Evolutionary conservation across 176 grass and related monocot genomes (phyloP), one percentile per base, ranked within the genome.

Genomic region (Phyllostachys edulis): DNA sequence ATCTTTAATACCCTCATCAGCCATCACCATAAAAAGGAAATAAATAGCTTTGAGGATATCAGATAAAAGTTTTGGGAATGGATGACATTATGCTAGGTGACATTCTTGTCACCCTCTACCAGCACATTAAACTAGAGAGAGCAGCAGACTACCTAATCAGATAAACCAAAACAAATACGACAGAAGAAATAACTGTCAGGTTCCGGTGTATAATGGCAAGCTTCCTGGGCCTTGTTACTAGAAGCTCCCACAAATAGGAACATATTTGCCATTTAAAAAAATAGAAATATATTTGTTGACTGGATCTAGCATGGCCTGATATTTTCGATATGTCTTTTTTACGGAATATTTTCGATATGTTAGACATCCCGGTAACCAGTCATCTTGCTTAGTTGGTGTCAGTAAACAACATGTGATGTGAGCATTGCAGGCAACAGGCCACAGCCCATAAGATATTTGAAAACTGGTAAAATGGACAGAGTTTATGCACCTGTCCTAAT

Each of bases 71-170:
- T 40, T 51, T n/a, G 27, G 26, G 2, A 20, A 64, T 32, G 54
- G 21, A 23, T 44, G 52, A 71, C 16, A 5, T 49, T 15, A 13
- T 10, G 77, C 7, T 45, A 39, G 34, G 78, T 77, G 83, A 3
- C 24, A 42, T 64, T 63, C 66, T 57, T 57, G 64, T 82, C 83
- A 90, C 26, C 36, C 63, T 82, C 88, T 71, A 86, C 71, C 37
- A 17, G 3, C 5, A 20, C 2, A 51, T 27, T 80, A 76, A 36
- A 76, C 7, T 83, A 85, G 6, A 1, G 3, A 54, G 82, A 71
- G 29, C 4, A 71, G 23, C 21, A 76, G 14, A 18, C 7, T n/a
- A 77, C 78, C 65, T 72, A 86, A 78, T 51, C 41, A 23, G 63
- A 89, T 76, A 52, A 76, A 24, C 62, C 5, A 42, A 5, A 45